Evolutionary conservation across 1,284 basidiomycete species (phyloP), one percentile per base, ranked within the genome.

Genomic region (Cerioporus squamosus): DNA sequence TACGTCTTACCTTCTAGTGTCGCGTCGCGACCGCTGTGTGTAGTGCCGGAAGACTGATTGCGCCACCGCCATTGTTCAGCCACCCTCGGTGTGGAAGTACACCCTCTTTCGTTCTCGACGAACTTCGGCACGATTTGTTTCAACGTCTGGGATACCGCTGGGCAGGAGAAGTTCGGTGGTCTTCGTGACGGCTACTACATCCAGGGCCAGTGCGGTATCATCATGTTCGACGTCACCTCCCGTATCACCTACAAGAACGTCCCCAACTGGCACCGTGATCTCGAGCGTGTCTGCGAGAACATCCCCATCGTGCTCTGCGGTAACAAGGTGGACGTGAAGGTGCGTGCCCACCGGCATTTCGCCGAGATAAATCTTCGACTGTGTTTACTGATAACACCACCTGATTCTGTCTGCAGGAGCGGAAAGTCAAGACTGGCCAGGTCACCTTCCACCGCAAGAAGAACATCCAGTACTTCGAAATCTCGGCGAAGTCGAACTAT

Each of bases 381-480:
- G 40, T 18, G n/a, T 49, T 33, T 53, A 48, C 48, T 60, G 44
- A 59, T 59, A n/a, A 29, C 54, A n/a, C 52, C 20, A 12, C 45
- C 14, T 31, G 38, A 23, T 51, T 15, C 23, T 22, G 53, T 36
- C 31, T 64, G 44, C 73, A 98, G 96, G 97, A 99, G 80, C 94
- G 97, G 67, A 99, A 99, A 87, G 97, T 99, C 68, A 99, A 99
- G 87, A 99, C 97, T 40, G 94, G 93, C 56, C 90, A 92, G 55
- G 97, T 99, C 61, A 99, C 97, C 58, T 99, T 99, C 92, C 97
- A 99, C 86, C 87, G 97, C 75, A 99, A 99, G 93, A 99, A 99
- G 88, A 98, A 97, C 82, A 86, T 99, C 60, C 97, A 99, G 77
- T 99, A 99, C 85, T 99, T 97, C 75, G 97, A 99, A 75, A 99